Conservation (phyloP, 495 filamentous ascomycete genomes). For the Aspergillus haitiensis region DNA sequence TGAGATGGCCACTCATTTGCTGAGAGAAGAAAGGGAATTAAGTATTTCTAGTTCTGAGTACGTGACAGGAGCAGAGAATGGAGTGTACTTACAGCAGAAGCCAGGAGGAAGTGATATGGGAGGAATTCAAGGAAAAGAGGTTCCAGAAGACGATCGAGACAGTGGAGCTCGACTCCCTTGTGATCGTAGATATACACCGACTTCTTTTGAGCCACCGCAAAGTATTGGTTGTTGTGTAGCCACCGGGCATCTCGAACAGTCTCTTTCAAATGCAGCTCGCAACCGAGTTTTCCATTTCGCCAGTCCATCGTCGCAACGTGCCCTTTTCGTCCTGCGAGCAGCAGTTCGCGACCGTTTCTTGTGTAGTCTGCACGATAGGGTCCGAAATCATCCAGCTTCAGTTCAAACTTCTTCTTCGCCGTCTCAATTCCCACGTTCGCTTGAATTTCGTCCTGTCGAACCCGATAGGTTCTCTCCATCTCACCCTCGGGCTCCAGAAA, state of each 20-base stretch:
- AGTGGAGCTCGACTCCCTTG: slow-evolving; percentile 86
- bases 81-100: slow-evolving; percentile 64
- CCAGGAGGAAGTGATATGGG: slow-evolving; percentile 92
- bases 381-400: slow-evolving; percentile 78
- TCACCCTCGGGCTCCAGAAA: slow-evolving; percentile 86
- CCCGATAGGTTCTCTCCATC: slow-evolving; percentile 87
- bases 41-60: slow-evolving; percentile 2
- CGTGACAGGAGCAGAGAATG: background rate
- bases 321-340: slow-evolving; percentile 86
- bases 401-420: slow-evolving; percentile 87
- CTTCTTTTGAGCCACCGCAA: slow-evolving; percentile 98
- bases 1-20: slow-evolving; percentile 81
- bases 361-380: slow-evolving; percentile 88
- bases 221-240: slow-evolving; percentile 94
- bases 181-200: slow-evolving; percentile 93
- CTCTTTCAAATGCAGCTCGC: slow-evolving; percentile 86
- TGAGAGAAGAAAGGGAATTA: slow-evolving; percentile 25
- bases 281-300: slow-evolving; percentile 85
- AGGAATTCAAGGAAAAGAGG: slow-evolving; percentile 95
- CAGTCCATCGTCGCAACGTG: slow-evolving; percentile 98
- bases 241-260: slow-evolving; percentile 86
- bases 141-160: slow-evolving; percentile 83
- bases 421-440: slow-evolving; percentile 73
- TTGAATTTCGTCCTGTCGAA: slow-evolving; percentile 84
- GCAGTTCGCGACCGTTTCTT: slow-evolving; percentile 78